Evolutionary conservation across 352 stramenopile species (phyloP), one percentile per base, ranked within the genome.

Genomic region (Phytophthora ohioensis): DNA sequence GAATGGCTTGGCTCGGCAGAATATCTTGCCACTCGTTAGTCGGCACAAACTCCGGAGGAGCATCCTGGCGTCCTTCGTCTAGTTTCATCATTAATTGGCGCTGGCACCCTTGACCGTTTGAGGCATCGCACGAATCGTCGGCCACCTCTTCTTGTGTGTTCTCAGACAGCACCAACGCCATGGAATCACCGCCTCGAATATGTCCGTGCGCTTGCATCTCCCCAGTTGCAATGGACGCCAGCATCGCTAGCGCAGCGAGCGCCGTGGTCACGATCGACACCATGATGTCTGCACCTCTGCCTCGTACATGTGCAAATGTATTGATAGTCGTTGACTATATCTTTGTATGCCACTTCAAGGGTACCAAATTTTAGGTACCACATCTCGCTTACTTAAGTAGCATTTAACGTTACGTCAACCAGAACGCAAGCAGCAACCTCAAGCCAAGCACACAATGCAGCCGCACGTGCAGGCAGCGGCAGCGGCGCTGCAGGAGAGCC

Each of bases 1-100:
- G 82, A 30, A 90, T 77, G 1, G 73, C 74, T 64, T 91, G 79
- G 61, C 82, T 77, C 0, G 77, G 79, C 17, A 86, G 57, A 46
- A 91, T 80, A 64, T 85, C 76, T 52, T 91, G 68, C 82, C 82
- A 89, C 35, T 89, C 82, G 9, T 80, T 41, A 5, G 85, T 91
- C 4, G 87, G 75, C 11, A 85, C 72, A 62, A 94, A 94, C 59
- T 91, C 83, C 1, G 81, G 81, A 57, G 76, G 56, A 0, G 27
- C 3, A 9, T 64, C 48, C 6, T 70, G 39, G 8, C 46, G 45
- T 38, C 56, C 43, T 35, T 31, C 43, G 9, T 38, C 30, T 57
- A 62, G 34, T 13, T 59, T 15, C 31, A 60, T 17, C 12, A 11
- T 11, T 17, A 69, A 56, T 43, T 58, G 48, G 31, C 42, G 71